Evolutionary conservation across 805 yeast species (phyloP).

Genomic region (Spathaspora gorwiae): DNA sequence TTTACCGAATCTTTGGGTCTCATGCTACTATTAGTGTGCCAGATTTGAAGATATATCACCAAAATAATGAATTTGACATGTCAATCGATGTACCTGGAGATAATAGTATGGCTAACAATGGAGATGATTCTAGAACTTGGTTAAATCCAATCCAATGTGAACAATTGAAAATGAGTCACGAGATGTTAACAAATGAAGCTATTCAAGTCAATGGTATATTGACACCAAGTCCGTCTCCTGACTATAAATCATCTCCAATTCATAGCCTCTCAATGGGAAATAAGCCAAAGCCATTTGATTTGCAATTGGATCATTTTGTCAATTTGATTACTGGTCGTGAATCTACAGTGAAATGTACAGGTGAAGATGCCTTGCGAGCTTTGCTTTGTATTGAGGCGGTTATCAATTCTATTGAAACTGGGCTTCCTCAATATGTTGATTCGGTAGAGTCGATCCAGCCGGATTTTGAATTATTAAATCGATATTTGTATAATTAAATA

Average conservation of each 20-base stretch:
- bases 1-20: constrained; percentile 36
- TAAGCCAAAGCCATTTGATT: constrained; percentile 28
- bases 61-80: constrained; percentile 10
- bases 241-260: constrained; percentile 17
- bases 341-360: constrained; percentile 23
- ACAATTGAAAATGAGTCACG: constrained; percentile 14
- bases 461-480: constrained; percentile 8
- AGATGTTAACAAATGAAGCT: constrained; percentile 5
- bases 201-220: constrained; percentile 9
- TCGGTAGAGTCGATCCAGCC: constrained; percentile 13
- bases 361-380: constrained; percentile 31
- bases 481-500: background rate
- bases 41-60: constrained; percentile 36
- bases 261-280: constrained; percentile 7
- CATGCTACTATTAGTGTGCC: constrained; percentile 38
- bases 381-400: constrained; percentile 34
- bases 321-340: constrained; percentile 28
- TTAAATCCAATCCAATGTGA: constrained; percentile 21
- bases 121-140: constrained; percentile 19
- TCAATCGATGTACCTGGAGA: background rate
- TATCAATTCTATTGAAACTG: constrained; percentile 25
- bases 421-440: constrained; percentile 25
- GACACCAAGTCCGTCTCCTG: constrained; percentile 31
- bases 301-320: constrained; percentile 36
- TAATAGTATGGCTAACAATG: constrained; percentile 3